Percentiles rank a stretch among this genome's conserved stretches.
These are phyloP conservation scores for Funneliformis mosseae DNA, from an alignment of 192 early-diverging fungal species.

Conservation along the genomic window DNA sequence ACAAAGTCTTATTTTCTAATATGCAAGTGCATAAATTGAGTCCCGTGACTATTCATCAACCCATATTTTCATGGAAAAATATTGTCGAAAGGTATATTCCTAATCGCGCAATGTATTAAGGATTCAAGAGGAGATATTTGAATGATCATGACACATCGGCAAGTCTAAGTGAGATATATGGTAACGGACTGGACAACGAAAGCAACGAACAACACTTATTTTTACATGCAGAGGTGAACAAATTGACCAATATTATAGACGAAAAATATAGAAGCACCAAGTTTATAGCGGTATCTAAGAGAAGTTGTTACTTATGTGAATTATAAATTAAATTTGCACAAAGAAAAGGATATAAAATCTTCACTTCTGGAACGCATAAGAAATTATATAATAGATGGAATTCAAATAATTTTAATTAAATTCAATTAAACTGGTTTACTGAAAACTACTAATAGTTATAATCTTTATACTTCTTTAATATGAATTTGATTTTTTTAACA, in stretches of 20 bases:
- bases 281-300: not conserved
- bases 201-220: not conserved
- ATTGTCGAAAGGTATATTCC: not conserved
- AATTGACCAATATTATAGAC: not conserved
- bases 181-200: not conserved
- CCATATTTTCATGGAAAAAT: constrained; percentile 1
- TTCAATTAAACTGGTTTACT: no score
- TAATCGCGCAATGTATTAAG: not conserved
- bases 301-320: no score
- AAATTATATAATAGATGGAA: not conserved
- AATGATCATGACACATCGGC: not conserved
- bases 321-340: not conserved
- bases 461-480: no score
- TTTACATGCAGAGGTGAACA: not conserved
- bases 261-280: not conserved
- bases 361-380: not conserved
- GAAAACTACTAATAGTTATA: no score
- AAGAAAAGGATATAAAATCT: not conserved
- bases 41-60: not conserved
- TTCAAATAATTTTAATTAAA: no score
- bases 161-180: not conserved
- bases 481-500: no score
- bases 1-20: not conserved
- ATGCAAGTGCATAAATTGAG: not conserved
- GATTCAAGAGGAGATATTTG: not conserved